A percentile compares a stretch with the other conserved stretches of the same genome.
phyloP scores from a whole-genome alignment of 2,329 filamentous ascomycete genomes.

The Nakataea oryzae region DNA sequence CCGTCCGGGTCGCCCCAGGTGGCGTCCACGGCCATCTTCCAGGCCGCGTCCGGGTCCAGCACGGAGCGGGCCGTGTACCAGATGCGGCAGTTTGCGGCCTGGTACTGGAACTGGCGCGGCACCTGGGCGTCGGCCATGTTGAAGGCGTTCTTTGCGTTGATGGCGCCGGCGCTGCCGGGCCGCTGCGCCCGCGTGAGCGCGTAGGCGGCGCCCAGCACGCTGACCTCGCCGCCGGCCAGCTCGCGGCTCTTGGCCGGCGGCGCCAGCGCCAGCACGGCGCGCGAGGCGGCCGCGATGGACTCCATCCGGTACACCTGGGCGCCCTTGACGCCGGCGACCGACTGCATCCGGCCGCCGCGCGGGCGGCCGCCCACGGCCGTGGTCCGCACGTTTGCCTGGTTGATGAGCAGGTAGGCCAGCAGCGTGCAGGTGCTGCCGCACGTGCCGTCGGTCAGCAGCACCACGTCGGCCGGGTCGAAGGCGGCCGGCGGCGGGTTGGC shows the following conservation, averaged over 20 bases:
- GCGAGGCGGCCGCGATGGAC: slow-evolving; percentile 16
- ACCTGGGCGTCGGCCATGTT: slow-evolving; percentile 17
- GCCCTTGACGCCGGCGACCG: slow-evolving; percentile 56
- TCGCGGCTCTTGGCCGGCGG: slow-evolving; percentile 12
- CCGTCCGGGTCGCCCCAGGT: slow-evolving; percentile 20
- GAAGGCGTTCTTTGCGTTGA: slow-evolving; percentile 26
- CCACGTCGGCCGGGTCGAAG: slow-evolving; percentile 38
- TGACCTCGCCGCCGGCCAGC: slow-evolving; percentile 10
- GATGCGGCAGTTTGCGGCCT: slow-evolving; percentile 49
- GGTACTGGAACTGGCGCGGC: slow-evolving; percentile 49
- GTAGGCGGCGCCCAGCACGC: slow-evolving; percentile 20
- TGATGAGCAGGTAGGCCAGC: slow-evolving; percentile 19
- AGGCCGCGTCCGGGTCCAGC: slow-evolving; percentile 22
- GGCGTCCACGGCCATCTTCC: slow-evolving; percentile 26
- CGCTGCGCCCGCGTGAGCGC: slow-evolving; percentile 16
- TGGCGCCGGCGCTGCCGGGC: slow-evolving; percentile 13
- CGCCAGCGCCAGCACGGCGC: slow-evolving; percentile 14
- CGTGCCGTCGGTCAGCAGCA: slow-evolving; percentile 32
- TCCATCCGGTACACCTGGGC: slow-evolving; percentile 22
- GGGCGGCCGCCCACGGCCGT: slow-evolving; percentile 54
- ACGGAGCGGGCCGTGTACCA: slow-evolving; percentile 47
- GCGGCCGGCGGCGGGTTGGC: slow-evolving; percentile 37
- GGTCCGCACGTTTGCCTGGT: slow-evolving; percentile 36
- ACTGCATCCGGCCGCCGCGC: slow-evolving; percentile 42
- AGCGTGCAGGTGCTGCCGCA: slow-evolving; percentile 20